phyloP scores from a whole-genome alignment of 2,329 filamentous ascomycete species.

The Ceratocystis eucalypticola region DNA sequence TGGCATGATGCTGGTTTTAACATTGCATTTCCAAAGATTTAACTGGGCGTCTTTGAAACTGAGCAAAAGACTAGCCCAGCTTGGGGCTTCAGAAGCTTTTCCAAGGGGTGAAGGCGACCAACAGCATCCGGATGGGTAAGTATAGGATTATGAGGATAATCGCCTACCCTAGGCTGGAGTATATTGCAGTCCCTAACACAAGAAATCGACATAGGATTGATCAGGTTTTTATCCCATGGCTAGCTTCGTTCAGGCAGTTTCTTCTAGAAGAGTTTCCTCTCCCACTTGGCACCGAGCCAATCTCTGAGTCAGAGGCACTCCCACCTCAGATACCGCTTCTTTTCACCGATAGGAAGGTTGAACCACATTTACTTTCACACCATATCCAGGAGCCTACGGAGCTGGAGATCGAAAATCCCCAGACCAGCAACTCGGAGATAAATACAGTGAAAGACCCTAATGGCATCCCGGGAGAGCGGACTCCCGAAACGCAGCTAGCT shows the following conservation, averaged over 20 bases:
- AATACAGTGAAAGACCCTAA: neutral
- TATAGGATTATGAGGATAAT: slow-evolving; percentile 17
- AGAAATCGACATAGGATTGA: slow-evolving; percentile 48
- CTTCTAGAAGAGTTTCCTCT: slow-evolving; percentile 57
- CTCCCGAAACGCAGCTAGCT: neutral
- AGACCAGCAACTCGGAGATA: neutral
- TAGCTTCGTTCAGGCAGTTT: slow-evolving; percentile 49
- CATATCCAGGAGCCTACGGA: neutral
- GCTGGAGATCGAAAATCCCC: neutral
- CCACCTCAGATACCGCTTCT: slow-evolving; percentile 48
- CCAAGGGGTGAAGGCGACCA: slow-evolving; percentile 81
- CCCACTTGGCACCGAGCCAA: slow-evolving; percentile 49
- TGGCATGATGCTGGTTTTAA: neutral
- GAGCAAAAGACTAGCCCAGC: slow-evolving; percentile 66
- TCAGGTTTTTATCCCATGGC: slow-evolving; percentile 69
- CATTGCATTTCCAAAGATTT: slow-evolving; percentile 42
- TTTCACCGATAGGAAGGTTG: neutral
- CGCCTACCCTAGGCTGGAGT: neutral
- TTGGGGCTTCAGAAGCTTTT: slow-evolving; percentile 67
- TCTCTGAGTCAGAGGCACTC: slow-evolving; percentile 60
- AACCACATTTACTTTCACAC: neutral
- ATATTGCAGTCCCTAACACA: neutral
- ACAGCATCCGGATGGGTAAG: slow-evolving; percentile 79
- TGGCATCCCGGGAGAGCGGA: slow-evolving; percentile 26
- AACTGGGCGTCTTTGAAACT: slow-evolving; percentile 90